These are phyloP conservation scores for Trichodelitschia bisporula DNA, from an alignment of 495 filamentous ascomycete species.

Conservation along the genomic window DNA sequence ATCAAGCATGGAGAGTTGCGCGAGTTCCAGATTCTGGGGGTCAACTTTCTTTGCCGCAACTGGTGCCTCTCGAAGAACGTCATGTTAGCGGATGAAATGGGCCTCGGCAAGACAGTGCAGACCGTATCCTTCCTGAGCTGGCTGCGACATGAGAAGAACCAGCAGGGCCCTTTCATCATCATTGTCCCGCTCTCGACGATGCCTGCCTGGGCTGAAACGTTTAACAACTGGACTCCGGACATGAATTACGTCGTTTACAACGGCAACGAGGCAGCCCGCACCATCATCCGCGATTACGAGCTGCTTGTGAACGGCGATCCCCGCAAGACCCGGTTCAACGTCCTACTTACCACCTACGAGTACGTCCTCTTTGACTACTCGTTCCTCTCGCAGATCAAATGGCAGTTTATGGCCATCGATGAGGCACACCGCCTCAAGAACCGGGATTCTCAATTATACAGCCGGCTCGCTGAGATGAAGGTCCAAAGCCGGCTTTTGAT, in stretches of 20 bases:
- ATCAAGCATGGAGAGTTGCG: slow-evolving; percentile 67
- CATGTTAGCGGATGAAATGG: slow-evolving; percentile 96
- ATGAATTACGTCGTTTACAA: slow-evolving; percentile 94
- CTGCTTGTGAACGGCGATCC: slow-evolving; percentile 61
- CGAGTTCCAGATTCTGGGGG: slow-evolving; percentile 78
- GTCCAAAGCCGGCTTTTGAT: slow-evolving; percentile 73
- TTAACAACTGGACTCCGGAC: slow-evolving; percentile 89
- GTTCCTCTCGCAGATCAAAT: slow-evolving; percentile 68
- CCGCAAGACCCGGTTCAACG: slow-evolving; percentile 78
- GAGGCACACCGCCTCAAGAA: slow-evolving; percentile 97
- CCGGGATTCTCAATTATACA: slow-evolving; percentile 73
- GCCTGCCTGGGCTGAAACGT: slow-evolving; percentile 92
- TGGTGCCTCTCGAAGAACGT: slow-evolving; percentile 84
- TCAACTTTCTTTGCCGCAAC: slow-evolving; percentile 87
- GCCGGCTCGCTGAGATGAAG: slow-evolving; percentile 60
- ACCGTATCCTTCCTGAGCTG: slow-evolving; percentile 94
- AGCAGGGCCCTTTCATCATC: slow-evolving; percentile 87
- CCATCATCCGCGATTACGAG: slow-evolving; percentile 68
- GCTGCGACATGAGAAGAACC: slow-evolving; percentile 73
- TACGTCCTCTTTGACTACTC: slow-evolving; percentile 61
- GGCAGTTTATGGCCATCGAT: slow-evolving; percentile 91
- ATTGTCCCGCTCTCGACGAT: slow-evolving; percentile 91
- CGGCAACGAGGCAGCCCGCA: slow-evolving; percentile 58
- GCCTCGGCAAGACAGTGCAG: slow-evolving; percentile 93
- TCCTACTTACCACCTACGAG: slow-evolving; percentile 86